Evolutionary conservation across 495 filamentous ascomycete species (phyloP), one percentile per base, ranked within the genome.

Genomic region (Staphylotrichum longicolle): DNA sequence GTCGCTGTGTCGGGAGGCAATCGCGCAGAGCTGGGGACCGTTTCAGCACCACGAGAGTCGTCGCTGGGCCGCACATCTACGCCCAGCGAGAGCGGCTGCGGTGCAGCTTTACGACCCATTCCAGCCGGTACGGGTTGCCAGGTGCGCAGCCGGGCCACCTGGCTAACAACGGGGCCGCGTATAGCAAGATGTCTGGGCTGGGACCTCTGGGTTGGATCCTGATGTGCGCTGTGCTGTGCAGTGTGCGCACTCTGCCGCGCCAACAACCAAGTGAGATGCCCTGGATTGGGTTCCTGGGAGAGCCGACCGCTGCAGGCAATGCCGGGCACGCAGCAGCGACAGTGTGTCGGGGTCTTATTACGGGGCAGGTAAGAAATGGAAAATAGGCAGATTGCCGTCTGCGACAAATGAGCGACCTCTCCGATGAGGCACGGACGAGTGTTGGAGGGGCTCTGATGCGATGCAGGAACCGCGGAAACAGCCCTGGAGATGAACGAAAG

Each of bases 61-160:
- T 72, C 67, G 64, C 56, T 70, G 67, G 70, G 63, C 66, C 70
- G 70, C 68, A 71, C 66, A 61, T 70, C 63, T 55, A 72, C 66
- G 67, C 68, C 66, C 62, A 82, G 72, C 63, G 76, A 69, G 72
- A 84, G 75, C 73, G 81, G 79, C 66, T 82, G 78, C 61, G 80
- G 80, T 65, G 72, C 76, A 62, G 76, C 66, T 74, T 82, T 84
- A 66, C 81, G 79, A 59, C 77, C 78, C 81, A 84, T 84, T 66
- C 74, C 72, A 62, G 49, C 40, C 42, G 62, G 44, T 15, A 37
- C 50, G 37, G 51, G 44, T 37, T 57, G 50, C 57, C 65, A 64
- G 61, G 65, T 63, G 65, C 56, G 58, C 60, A 46, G 53, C 62
- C 61, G 61, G 56, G 61, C 68, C 67, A 66, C 58, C 61, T 66